phyloP scores from a whole-genome alignment of 106 monocot genomes.

The Dioscorea zingiberensis region DNA sequence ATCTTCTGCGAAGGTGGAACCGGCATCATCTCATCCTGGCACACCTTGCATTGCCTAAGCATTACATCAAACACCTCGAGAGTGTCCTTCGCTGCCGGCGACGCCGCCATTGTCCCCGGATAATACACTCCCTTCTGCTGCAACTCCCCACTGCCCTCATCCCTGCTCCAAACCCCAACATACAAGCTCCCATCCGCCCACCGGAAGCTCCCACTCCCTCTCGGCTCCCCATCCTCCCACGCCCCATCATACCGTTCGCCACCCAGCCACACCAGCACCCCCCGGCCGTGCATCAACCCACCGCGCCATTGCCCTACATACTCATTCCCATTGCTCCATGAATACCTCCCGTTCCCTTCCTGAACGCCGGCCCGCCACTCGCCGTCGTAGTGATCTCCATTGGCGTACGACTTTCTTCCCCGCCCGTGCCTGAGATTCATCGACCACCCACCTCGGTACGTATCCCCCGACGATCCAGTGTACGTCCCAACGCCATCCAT shows the following conservation, averaged over 20 bases:
- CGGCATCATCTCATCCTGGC: constrained; percentile 39
- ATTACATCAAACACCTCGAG: no score
- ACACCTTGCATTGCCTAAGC: constrained; percentile 11
- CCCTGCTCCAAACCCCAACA: no score
- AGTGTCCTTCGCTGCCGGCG: no score
- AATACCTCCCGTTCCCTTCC: constrained; percentile 56
- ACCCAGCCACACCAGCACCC: constrained; percentile 44
- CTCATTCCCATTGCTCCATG: constrained; percentile 54
- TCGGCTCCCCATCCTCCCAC: constrained; percentile 55
- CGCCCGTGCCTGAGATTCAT: constrained; percentile 51
- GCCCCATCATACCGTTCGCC: constrained; percentile 61
- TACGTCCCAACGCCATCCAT: constrained; percentile 51
- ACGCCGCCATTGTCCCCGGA: no score
- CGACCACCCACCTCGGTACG: constrained; percentile 44
- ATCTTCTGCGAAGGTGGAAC: constrained; percentile 67
- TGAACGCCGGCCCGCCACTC: constrained; percentile 52
- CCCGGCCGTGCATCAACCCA: constrained; percentile 49
- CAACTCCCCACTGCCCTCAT: no score
- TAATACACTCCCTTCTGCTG: no score
- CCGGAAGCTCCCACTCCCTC: no score
- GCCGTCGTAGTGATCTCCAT: constrained; percentile 75
- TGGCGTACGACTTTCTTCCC: constrained; percentile 51
- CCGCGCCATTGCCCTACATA: constrained; percentile 54
- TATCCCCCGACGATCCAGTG: constrained; percentile 42
- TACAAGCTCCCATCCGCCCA: constrained; percentile 26